Evolutionary conservation across 495 filamentous ascomycete genomes (phyloP).

Genomic region (Aspergillus sclerotiicarbonarius): DNA sequence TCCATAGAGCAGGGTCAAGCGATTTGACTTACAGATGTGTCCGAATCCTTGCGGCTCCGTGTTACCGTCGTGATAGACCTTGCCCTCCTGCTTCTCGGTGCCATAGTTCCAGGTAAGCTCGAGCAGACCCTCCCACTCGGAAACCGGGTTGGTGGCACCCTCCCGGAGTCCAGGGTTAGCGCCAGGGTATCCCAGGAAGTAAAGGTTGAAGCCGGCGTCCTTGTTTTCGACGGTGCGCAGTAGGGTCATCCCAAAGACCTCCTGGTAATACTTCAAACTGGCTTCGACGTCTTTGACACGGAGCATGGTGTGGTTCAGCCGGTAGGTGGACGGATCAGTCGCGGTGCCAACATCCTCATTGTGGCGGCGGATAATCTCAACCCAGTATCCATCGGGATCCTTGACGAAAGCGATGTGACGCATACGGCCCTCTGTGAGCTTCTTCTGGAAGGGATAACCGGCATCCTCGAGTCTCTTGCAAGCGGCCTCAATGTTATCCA

Average conservation of each 20-base stretch:
- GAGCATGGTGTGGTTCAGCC: conserved; percentile 77
- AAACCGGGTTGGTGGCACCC: conserved; percentile 53
- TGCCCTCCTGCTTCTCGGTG: conserved; percentile 81
- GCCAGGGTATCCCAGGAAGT: conserved; percentile 79
- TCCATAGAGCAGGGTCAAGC: not conserved
- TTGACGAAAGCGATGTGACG: conserved; percentile 85
- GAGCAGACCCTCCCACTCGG: conserved; percentile 75
- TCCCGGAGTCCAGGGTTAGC: conserved; percentile 49
- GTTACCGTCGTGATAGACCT: conserved; percentile 92
- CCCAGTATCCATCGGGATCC: conserved; percentile 94
- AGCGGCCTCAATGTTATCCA: conserved; percentile 87
- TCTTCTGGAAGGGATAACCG: conserved; percentile 93
- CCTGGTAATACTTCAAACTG: conserved; percentile 86
- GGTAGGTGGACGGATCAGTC: conserved; percentile 53
- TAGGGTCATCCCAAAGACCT: conserved; percentile 83
- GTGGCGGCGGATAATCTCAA: conserved; percentile 61
- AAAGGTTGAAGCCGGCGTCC: conserved; percentile 77
- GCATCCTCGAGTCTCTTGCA: conserved; percentile 86
- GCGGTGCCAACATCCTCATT: conserved; percentile 52
- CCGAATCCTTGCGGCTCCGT: conserved; percentile 89
- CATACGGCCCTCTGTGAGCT: conserved; percentile 84
- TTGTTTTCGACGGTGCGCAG: conserved; percentile 68
- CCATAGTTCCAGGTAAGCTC: conserved; percentile 98
- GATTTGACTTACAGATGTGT: conserved; percentile 68
- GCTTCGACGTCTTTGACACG: conserved; percentile 86